Evolutionary conservation across 2,329 filamentous ascomycete species (phyloP), one percentile per base, ranked within the genome.

Genomic region (Daldinia sp.): DNA sequence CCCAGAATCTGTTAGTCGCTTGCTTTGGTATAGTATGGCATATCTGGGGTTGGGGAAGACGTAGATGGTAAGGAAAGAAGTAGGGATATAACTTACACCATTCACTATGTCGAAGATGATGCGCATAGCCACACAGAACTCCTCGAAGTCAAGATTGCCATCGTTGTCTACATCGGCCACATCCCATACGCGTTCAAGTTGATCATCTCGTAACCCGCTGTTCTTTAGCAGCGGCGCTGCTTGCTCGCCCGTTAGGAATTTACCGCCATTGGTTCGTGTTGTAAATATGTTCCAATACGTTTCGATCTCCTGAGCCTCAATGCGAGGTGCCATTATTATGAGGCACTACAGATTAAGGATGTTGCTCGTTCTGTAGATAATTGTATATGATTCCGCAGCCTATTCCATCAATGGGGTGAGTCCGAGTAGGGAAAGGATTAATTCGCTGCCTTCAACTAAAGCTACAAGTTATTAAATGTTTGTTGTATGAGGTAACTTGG

Each of bases 111-210:
- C 95, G 78, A 98, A 99, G 73, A 98, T 97, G 74, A 99, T 82
- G 74, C 95, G 88, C 95, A 99, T 99, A 35, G 94, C 95, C 61
- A 99, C 95, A 78, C 95, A 99, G 78, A 99, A 99, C 83, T 99
- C 95, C 81, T 99, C 95, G 81, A 99, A 99, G 80, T 99, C 95
- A 56, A 99, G 84, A 78, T 96, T 96, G 67, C 95, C 95, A 81
- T 99, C 95, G 72, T 94, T 94, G 79, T 99, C 95, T 64, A 99
- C 93, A 77, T 99, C 95, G 61, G 95, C 93, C 66, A 99, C 85
- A 75, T 99, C 95, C 95, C 95, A 99, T 66, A 99, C 92, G 72
- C 89, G 87, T 81, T 98, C 95, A n/a, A 99, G 89, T 80, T 99
- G 94, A 74, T 85, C 84, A 73, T 88, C 85, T 58, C 83, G 82